Conservation (phyloP, 306 rosid genomes). For the Aeschynomene evenia region DNA sequence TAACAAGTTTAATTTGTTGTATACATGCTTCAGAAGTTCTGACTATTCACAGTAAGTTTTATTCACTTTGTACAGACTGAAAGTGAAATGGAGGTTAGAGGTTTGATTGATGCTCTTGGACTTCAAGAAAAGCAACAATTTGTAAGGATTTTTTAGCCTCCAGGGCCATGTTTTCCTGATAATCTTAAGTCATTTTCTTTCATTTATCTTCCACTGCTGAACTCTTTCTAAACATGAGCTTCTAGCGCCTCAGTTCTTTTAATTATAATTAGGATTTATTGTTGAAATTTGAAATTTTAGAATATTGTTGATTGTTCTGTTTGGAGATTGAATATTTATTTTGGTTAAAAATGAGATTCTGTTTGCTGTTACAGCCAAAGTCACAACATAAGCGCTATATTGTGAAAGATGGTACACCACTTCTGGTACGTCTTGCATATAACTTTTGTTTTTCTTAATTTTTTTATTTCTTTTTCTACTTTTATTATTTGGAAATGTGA, state of each 20-base stretch:
- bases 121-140: slow-evolving; percentile 82
- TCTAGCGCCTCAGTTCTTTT: slow-evolving; percentile 4
- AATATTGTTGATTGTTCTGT: slow-evolving; percentile 17
- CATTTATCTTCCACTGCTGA: neutral
- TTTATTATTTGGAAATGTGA: slow-evolving; percentile 6
- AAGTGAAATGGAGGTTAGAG: slow-evolving; percentile 67
- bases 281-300: slow-evolving; percentile 7
- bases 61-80: slow-evolving; percentile 59
- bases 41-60: slow-evolving; percentile 6
- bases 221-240: slow-evolving; percentile 17
- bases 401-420: slow-evolving; percentile 77
- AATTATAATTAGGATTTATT: slow-evolving; percentile 15
- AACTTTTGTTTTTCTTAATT: slow-evolving; percentile 5
- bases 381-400: slow-evolving; percentile 88
- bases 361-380: slow-evolving; percentile 62
- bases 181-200: slow-evolving; percentile 5
- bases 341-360: slow-evolving; percentile 20
- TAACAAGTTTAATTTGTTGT: slow-evolving; percentile 16
- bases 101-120: slow-evolving; percentile 72
- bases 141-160: slow-evolving; percentile 49
- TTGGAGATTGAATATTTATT: slow-evolving; percentile 7
- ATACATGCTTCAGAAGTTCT: slow-evolving; percentile 21
- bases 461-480: slow-evolving; percentile 15
- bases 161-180: slow-evolving; percentile 2
- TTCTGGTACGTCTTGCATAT: slow-evolving; percentile 61